phyloP scores from a whole-genome alignment of 2,329 filamentous ascomycete genomes.

The Talaromyces islandicus region DNA sequence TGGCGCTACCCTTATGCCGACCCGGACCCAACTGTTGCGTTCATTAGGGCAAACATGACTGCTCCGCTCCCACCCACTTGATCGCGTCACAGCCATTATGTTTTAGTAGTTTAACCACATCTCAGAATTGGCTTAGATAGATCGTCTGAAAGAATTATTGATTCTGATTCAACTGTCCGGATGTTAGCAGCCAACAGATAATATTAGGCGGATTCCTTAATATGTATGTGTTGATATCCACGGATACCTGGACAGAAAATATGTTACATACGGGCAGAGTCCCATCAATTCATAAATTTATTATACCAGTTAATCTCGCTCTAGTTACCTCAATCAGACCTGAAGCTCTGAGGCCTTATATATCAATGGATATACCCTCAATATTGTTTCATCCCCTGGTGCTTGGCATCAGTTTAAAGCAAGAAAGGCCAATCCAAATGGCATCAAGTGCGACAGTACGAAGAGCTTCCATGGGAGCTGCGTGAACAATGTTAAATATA shows the following conservation, averaged over 20 bases:
- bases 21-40: not conserved
- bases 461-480: not conserved
- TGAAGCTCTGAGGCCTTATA: no score
- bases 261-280: no score
- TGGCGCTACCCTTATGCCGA: constrained; percentile 7
- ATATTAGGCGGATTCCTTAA: not conserved
- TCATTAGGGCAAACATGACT: constrained; percentile 4
- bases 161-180: not conserved
- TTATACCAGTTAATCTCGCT: no score
- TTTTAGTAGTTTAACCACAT: not conserved
- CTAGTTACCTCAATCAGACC: no score
- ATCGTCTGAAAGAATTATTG: no score
- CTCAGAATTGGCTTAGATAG: no score
- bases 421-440: not conserved
- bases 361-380: no score
- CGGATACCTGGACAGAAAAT: not conserved
- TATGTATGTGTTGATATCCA: not conserved
- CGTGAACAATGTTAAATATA: not conserved
- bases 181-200: not conserved
- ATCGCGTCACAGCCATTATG: not conserved
- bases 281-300: no score
- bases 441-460: not conserved
- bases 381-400: not conserved
- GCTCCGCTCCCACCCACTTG: not conserved
- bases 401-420: not conserved